A percentile compares a stretch with the other conserved stretches of the same genome.
Evolutionary conservation across 805 yeast species (phyloP).

Genomic region (Zygoascus tannicola): DNA sequence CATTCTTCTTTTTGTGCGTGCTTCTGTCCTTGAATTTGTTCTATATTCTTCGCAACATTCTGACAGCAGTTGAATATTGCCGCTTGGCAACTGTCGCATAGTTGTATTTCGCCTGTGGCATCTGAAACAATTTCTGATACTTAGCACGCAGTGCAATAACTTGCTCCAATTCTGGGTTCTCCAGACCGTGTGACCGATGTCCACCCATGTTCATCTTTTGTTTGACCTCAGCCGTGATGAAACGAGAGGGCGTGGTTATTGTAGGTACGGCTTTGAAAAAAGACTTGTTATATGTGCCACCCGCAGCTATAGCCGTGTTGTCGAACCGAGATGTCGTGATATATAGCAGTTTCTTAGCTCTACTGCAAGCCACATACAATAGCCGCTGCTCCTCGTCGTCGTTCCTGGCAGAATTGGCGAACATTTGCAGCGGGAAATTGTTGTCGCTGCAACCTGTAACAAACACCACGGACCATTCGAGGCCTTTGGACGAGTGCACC

Average conservation of each 20-base stretch:
- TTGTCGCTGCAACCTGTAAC: constrained; percentile 9
- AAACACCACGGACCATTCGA: constrained; percentile 92
- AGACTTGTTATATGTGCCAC: not conserved
- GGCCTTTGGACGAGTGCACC: constrained; percentile 85
- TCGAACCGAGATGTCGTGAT: not conserved
- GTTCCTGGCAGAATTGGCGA: constrained; percentile 1
- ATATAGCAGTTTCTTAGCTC: constrained; percentile 16
- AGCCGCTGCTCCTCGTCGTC: constrained; percentile 18
- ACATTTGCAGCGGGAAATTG: constrained; percentile 10
- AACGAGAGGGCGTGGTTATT: not conserved
- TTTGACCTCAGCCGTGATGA: not conserved
- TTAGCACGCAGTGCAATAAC: not conserved
- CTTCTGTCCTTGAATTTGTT: not conserved
- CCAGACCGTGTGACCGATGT: not conserved
- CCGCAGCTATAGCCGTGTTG: not conserved
- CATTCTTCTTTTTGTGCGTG: not conserved
- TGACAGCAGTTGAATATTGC: too few species aligned
- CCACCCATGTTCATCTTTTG: not conserved
- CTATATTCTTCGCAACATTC: too few species aligned
- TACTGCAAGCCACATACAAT: constrained; percentile 23
- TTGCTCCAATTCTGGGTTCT: not conserved
- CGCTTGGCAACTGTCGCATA: not conserved
- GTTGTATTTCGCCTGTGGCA: not conserved
- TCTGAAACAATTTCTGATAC: not conserved
- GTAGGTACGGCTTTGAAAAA: not conserved